Evolutionary conservation across 2,329 filamentous ascomycete species (phyloP).

Genomic region (Aureobasidium sp.): DNA sequence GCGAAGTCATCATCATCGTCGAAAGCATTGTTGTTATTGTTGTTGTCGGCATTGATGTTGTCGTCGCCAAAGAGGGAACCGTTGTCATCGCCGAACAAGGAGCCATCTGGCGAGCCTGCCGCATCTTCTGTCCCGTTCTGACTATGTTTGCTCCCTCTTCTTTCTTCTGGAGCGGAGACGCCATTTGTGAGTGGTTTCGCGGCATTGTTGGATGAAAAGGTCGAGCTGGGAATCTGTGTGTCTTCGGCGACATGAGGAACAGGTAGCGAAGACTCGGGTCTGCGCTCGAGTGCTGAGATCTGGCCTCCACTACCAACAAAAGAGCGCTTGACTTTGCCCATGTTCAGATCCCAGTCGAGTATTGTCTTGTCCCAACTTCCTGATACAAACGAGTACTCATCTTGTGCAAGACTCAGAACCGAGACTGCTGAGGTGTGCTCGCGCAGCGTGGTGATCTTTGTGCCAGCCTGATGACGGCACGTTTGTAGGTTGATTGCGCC

Average conservation of each 20-base stretch:
- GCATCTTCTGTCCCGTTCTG: slow-evolving; percentile 49
- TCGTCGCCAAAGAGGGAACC: slow-evolving; percentile 79
- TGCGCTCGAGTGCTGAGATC: slow-evolving; percentile 79
- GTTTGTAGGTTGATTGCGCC: slow-evolving; percentile 91
- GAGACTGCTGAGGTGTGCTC: slow-evolving; percentile 89
- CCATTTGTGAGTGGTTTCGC: slow-evolving; percentile 46
- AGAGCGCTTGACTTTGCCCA: slow-evolving; percentile 64
- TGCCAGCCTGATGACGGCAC: slow-evolving; percentile 89
- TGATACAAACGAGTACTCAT: slow-evolving; percentile 81
- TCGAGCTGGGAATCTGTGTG: slow-evolving; percentile 50
- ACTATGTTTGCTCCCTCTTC: slow-evolving; percentile 25
- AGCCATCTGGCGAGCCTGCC: slow-evolving; percentile 62
- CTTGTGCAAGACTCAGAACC: slow-evolving; percentile 70
- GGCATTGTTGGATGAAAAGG: slow-evolving; percentile 68
- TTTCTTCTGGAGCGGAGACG: slow-evolving; percentile 23
- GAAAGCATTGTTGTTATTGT: slow-evolving; percentile 49
- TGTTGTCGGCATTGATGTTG: slow-evolving; percentile 45
- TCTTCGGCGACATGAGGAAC: slow-evolving; percentile 67
- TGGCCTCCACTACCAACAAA: slow-evolving; percentile 76
- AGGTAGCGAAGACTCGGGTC: slow-evolving; percentile 67
- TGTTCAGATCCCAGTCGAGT: slow-evolving; percentile 91
- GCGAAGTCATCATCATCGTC: slow-evolving; percentile 73
- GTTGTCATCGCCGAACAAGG: slow-evolving; percentile 72
- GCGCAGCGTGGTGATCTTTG: slow-evolving; percentile 71
- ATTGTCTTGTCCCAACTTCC: slow-evolving; percentile 96